phyloP scores from a whole-genome alignment of 2,329 filamentous ascomycete genomes.

The Fusarium graminum region DNA sequence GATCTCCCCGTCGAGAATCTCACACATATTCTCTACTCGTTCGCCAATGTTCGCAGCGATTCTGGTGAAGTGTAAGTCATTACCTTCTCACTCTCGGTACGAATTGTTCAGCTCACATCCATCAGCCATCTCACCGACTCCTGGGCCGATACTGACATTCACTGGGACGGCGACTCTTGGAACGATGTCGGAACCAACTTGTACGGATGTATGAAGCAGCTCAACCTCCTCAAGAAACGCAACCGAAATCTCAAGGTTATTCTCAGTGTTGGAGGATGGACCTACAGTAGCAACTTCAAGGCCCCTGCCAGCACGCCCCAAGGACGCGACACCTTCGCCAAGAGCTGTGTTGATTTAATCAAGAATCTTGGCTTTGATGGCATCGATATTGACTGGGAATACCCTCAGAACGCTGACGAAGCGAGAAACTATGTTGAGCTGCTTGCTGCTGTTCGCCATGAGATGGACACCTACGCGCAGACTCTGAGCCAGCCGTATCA shows the following conservation, averaged over 20 bases:
- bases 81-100: not conserved
- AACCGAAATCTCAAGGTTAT: constrained; percentile 89
- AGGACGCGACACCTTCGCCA: constrained; percentile 79
- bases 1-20: constrained; percentile 84
- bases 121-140: constrained; percentile 67
- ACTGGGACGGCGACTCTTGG: constrained; percentile 76
- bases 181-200: constrained; percentile 82
- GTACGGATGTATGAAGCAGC: constrained; percentile 90
- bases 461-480: constrained; percentile 69
- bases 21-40: constrained; percentile 91
- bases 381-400: constrained; percentile 78
- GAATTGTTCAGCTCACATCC: constrained; percentile 12
- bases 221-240: constrained; percentile 83
- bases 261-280: constrained; percentile 92
- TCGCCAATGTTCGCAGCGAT: constrained; percentile 85
- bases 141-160: constrained; percentile 80
- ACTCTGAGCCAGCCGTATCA: constrained; percentile 61
- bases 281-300: constrained; percentile 88
- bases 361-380: constrained; percentile 85
- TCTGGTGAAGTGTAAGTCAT: constrained; percentile 78
- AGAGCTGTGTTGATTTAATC: constrained; percentile 78
- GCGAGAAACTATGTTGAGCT: constrained; percentile 71
- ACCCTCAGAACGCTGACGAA: constrained; percentile 67
- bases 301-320: constrained; percentile 76
- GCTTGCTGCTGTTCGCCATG: constrained; percentile 66